These are phyloP conservation scores for Chrysophaeum taylorii DNA, from an alignment of 352 stramenopile genomes.

Conservation along the genomic window DNA sequence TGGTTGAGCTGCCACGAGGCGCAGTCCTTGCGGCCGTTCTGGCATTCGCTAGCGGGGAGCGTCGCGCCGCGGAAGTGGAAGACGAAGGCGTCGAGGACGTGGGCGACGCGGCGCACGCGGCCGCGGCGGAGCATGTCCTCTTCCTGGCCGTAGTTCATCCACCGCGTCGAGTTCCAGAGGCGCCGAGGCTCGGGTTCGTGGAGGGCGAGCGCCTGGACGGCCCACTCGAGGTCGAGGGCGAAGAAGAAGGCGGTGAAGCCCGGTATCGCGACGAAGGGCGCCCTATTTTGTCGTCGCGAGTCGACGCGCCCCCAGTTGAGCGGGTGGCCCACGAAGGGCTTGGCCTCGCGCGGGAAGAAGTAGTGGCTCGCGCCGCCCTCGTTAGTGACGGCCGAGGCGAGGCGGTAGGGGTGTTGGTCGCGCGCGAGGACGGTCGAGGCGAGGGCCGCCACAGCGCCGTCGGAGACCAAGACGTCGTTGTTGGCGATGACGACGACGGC, in stretches of 20 bases:
- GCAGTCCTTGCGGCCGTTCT: background rate
- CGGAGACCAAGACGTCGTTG: background rate
- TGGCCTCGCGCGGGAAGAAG: background rate
- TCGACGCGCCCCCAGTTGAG: background rate
- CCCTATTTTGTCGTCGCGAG: no score
- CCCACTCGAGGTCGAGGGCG: background rate
- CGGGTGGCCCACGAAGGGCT: background rate
- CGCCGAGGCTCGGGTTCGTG: background rate
- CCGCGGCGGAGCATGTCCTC: background rate
- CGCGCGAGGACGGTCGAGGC: background rate
- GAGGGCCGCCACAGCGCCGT: background rate
- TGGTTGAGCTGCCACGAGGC: background rate
- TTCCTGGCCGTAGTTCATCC: background rate
- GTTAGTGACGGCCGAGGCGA: background rate
- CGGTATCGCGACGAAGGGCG: background rate
- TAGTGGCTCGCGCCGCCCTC: background rate
- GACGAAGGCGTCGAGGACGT: background rate
- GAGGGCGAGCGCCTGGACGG: background rate
- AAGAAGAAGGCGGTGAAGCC: background rate
- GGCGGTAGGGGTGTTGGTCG: background rate
- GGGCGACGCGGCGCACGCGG: background rate
- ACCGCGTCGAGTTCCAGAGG: background rate
- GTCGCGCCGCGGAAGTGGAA: conserved; percentile 10
- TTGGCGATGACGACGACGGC: background rate
- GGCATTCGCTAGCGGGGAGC: background rate